These are phyloP conservation scores for Fusarium miscanthi DNA, from an alignment of 2,329 filamentous ascomycete genomes.

Conservation along the genomic window DNA sequence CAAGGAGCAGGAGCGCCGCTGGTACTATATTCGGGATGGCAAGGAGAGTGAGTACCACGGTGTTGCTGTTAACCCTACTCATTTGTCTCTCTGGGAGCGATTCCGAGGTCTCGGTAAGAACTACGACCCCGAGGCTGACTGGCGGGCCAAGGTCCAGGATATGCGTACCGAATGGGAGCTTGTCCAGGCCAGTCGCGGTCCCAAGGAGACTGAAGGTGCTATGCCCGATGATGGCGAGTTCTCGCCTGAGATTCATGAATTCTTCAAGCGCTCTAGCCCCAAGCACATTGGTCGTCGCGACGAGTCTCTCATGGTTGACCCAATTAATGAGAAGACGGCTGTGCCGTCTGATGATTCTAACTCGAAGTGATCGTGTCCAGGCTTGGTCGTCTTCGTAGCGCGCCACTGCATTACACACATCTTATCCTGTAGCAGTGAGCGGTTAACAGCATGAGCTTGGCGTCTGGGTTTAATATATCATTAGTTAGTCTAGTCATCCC, in stretches of 20 bases:
- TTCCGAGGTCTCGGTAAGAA: conserved; percentile 79
- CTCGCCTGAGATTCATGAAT: conserved; percentile 64
- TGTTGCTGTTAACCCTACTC: conserved; percentile 88
- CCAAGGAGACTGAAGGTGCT: conserved; percentile 60
- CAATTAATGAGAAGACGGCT: conserved; percentile 47
- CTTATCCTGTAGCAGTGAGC: conserved; percentile 8
- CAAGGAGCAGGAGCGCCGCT: conserved; percentile 96
- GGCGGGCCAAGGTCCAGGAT: conserved; percentile 85
- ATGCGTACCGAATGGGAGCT: conserved; percentile 74
- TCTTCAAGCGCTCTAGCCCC: conserved; percentile 60
- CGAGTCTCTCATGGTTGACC: conserved; percentile 39
- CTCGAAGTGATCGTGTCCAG: conserved; percentile 23
- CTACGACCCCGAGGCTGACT: conserved; percentile 87
- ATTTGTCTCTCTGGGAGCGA: conserved; percentile 90
- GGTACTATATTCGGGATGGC: conserved; percentile 85
- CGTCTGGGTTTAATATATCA: conserved; percentile 30
- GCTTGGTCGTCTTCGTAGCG: neutral
- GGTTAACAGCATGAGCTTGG: conserved; percentile 38
- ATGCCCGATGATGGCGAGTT: conserved; percentile 62
- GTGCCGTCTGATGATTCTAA: conserved; percentile 31
- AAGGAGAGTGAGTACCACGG: conserved; percentile 88
- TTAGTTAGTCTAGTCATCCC: conserved; percentile 3
- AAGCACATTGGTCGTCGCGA: conserved; percentile 38
- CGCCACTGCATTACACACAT: conserved; percentile 2
- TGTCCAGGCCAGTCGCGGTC: conserved; percentile 58